Base-by-base conservation (phyloP, 371 early-diverging fungal genomes). In the Nematocida displodere region DNA sequence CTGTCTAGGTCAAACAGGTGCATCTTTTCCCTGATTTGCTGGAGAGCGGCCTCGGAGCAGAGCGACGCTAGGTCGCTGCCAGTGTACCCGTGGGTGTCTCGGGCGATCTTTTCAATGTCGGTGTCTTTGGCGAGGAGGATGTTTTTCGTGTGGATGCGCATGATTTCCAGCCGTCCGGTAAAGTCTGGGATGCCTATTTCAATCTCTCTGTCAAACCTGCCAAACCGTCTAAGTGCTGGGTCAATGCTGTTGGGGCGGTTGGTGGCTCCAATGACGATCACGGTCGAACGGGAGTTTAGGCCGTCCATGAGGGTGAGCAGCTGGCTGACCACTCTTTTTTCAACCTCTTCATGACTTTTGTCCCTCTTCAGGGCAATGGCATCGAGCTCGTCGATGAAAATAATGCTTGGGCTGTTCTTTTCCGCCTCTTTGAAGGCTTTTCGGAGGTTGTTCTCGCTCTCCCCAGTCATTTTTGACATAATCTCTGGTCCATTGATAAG, bases 321-420 rank as follows among this genome's bases (percentile, higher is more conserved):
- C 86, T 99, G 99, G 46, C 94, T 92, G 2, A 98, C 98, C 48
- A 97, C 94, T 84, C 97, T 91, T 76, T 93, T 90, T 86, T 98
- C 97, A 34, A 95, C 95, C 86, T 97, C 99, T 77, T 96, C 96
- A 81, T 95, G 94, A 2, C 94, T 94, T 3, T 96, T 97, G 59
- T 97, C 97, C 87, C 99, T 92, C 88, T 99, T 98, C 77, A 97
- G 96, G 28, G 97, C 96, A 81, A 98, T 89, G 28, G 95, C 93
- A 81, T 99, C 99, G 56, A 99, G 95, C 82, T 99, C 98, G 82
- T 99, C 99, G 67, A 99, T 95, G 80, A 99, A 98, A 55, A 99
- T 84, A 29, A 99, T 96, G 62, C 95, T 87, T 5, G 99, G 99
- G 86, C 90, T 84, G 3, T 93, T 82, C 77, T 95, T 93, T 84